Percentiles rank a stretch among this genome's conserved stretches.
Conservation (phyloP, 768 basidiomycete genomes). For the Russula vinacea region DNA sequence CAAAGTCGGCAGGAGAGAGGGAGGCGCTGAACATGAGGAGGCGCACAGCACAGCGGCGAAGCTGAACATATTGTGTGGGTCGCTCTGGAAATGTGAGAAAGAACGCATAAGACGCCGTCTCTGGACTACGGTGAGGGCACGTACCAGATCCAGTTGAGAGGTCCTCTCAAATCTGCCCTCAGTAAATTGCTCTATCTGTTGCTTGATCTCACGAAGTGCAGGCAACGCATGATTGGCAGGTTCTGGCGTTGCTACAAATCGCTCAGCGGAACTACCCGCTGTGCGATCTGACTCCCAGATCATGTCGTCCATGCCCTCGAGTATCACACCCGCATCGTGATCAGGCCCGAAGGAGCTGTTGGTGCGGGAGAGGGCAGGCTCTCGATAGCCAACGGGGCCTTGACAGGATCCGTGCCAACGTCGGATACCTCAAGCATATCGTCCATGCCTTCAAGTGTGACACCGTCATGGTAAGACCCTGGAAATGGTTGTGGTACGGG, state of each 20-base stretch:
- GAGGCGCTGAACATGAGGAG: constrained; percentile 20
- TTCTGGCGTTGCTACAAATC: neutral
- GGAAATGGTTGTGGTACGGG: neutral
- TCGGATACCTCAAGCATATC: neutral
- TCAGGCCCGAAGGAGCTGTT: neutral
- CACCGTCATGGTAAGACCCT: neutral
- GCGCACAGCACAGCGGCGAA: constrained; percentile 14
- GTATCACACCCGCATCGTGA: neutral
- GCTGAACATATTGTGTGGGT: neutral
- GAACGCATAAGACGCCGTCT: neutral
- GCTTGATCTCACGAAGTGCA: constrained; percentile 15
- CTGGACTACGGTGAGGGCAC: neutral
- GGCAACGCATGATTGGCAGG: neutral
- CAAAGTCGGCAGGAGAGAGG: constrained; percentile 12
- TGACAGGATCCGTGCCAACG: neutral
- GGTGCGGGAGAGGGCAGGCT: neutral
- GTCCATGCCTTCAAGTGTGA: neutral
- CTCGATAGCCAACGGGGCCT: neutral
- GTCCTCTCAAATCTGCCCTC: constrained; percentile 4
- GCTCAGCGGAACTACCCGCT: neutral
- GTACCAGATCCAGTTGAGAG: constrained; percentile 9
- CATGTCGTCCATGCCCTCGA: neutral
- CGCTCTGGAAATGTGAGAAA: neutral
- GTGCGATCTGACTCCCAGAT: too few relatives aligned
- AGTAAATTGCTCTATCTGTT: neutral